Percentiles rank a stretch among this genome's conserved stretches.
Evolutionary conservation across 1,284 basidiomycete species (phyloP).

Genomic region (Ceratobasidium theobromae): DNA sequence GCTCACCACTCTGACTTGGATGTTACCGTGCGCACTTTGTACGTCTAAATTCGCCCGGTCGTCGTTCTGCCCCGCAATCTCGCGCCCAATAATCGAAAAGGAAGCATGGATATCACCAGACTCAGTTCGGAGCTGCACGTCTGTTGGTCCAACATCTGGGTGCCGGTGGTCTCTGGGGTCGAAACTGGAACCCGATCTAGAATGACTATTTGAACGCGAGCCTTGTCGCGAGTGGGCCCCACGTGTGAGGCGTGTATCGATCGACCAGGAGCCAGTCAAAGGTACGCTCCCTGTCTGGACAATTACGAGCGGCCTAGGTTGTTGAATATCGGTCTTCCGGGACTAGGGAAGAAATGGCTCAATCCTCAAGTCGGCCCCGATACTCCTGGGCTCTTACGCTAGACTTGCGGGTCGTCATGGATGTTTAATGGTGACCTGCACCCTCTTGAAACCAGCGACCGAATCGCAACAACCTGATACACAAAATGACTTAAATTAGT

Average conservation of each 20-base stretch:
- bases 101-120: constrained; percentile 2
- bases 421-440: constrained; percentile 15
- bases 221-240: constrained; percentile 10
- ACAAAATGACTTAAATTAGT: not conserved
- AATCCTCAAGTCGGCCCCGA: not conserved
- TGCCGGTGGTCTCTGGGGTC: constrained; percentile 15
- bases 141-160: constrained; percentile 24
- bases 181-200: not conserved
- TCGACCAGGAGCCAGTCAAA: constrained; percentile 22
- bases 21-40: constrained; percentile 9
- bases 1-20: constrained; percentile 16
- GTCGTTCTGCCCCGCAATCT: not conserved
- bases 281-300: constrained; percentile 3
- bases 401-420: constrained; percentile 23
- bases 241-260: constrained; percentile 26
- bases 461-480: not conserved
- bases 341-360: not conserved
- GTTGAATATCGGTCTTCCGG: constrained; percentile 15
- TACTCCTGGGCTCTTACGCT: not conserved
- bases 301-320: constrained; percentile 13
- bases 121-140: constrained; percentile 21
- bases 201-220: not conserved
- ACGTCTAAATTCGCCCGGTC: constrained; percentile 26
- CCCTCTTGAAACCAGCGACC: not conserved
- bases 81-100: constrained; percentile 19